phyloP scores from a whole-genome alignment of 2,329 filamentous ascomycete genomes.

The Myrmaecium sp. region DNA sequence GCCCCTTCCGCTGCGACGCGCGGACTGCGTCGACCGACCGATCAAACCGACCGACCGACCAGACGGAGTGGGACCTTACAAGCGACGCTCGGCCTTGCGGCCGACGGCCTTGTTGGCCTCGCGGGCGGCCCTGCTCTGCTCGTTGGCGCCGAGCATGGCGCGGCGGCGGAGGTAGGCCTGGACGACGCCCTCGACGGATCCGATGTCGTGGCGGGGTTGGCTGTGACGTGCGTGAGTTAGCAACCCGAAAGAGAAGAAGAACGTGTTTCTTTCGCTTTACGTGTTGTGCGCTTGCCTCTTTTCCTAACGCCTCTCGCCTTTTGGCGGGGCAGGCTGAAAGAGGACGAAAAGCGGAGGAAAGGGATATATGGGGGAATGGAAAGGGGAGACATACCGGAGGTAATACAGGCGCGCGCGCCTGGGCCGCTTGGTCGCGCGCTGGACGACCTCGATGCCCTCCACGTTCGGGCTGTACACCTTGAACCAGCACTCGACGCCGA shows the following conservation, averaged over 20 bases:
- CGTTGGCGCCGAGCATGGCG: constrained; percentile 11
- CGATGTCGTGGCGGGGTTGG: constrained; percentile 19
- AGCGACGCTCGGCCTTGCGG: no score
- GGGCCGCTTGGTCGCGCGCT: constrained; percentile 68
- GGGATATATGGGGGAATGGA: background rate
- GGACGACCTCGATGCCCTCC: constrained; percentile 81
- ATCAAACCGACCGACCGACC: no score
- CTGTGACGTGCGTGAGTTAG: constrained; percentile 2
- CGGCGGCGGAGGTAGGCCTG: constrained; percentile 19
- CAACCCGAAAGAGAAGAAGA: no score
- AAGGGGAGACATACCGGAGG: constrained; percentile 45
- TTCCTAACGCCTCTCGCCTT: background rate
- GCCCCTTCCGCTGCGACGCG: no score
- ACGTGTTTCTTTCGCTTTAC: background rate
- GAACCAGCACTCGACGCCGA: constrained; percentile 93
- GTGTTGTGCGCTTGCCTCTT: background rate
- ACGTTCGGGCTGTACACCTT: constrained; percentile 89
- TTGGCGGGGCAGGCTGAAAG: no score
- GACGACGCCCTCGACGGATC: constrained; percentile 21
- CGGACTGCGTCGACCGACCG: no score
- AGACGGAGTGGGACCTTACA: no score
- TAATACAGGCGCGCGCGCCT: constrained; percentile 79
- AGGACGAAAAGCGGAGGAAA: background rate
- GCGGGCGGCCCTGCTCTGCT: constrained; percentile 3
- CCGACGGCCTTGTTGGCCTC: no score